Base-by-base conservation (phyloP, 2,329 filamentous ascomycete species). In the Phoma sp. region DNA sequence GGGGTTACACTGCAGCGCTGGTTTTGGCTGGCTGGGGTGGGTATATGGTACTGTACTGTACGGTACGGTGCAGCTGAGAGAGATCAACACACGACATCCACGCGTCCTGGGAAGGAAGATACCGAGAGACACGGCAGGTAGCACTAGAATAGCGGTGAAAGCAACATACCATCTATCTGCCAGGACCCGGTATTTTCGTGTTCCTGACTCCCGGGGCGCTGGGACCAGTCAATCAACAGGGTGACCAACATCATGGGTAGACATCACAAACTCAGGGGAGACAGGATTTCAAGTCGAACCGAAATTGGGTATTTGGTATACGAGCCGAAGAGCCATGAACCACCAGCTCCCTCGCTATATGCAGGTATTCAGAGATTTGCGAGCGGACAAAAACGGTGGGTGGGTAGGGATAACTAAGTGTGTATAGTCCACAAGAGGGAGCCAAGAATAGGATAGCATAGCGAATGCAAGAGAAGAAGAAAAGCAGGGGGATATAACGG, bases 101-200 rank as follows among this genome's bases (percentile, higher is more conserved):
- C 47, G 27, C 22, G 27, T 43, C 37, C 17, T 17, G 17, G 17
- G 17, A 17, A 17, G 17, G 17, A 38, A n/a, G 33, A 29, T 44
- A 27, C 29, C 39, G 33, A 39, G n/a, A 43, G 27, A 21, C 35
- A 22, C 21, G 29, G 8, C 40, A 35, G 55, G 35, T 43, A 32
- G 40, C 60, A 63, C 58, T 46, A 38, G 52, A 63, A 33, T 63
- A 47, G 57, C 57, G 57, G 60, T 60, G 60, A 60, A 46, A 33
- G 33, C 31, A 38, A 21, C 17, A 24, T 43, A 17, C 17, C 17
- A 17, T 17, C 17, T 17, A 25, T 21, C 33, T 46, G 41, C 17
- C 32, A 37, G 35, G 44, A 41, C 40, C 25, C 40, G 40, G 45
- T 41, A 1, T 40, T 50, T 50, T 45, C 41, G 45, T 36, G 5